A percentile compares a stretch with the other conserved stretches of the same genome.
Evolutionary conservation across 805 yeast genomes (phyloP).

Genomic region (Tetrapisispora phaffii): DNA sequence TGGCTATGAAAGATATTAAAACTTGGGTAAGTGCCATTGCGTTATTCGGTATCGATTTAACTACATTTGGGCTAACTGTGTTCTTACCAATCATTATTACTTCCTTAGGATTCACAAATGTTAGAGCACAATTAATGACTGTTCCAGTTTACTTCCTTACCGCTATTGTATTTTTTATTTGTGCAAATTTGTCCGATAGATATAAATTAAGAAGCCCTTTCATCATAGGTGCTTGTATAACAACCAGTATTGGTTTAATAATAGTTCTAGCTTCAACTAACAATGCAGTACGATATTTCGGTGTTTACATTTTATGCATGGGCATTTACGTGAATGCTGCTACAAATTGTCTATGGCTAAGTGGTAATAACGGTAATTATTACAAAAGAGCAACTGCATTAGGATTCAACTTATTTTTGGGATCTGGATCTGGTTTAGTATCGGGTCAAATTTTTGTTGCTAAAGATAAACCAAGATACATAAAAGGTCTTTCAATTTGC

Average conservation of each 20-base stretch:
- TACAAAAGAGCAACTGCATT: conserved; percentile 34
- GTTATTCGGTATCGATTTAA: conserved; percentile 32
- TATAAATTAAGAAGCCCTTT: conserved; percentile 37
- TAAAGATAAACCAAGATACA: conserved; percentile 33
- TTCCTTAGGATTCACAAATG: conserved; percentile 44
- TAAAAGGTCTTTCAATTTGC: conserved; percentile 34
- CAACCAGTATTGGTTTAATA: conserved; percentile 29
- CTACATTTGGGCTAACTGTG: conserved; percentile 37
- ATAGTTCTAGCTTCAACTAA: conserved; percentile 27
- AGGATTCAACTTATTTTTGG: conserved; percentile 31
- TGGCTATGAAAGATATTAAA: conserved; percentile 25
- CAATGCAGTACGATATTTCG: conserved; percentile 32
- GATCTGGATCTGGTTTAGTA: conserved; percentile 31
- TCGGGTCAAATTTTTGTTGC: conserved; percentile 32
- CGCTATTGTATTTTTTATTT: conserved; percentile 51
- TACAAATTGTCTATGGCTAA: conserved; percentile 32
- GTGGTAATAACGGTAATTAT: conserved; percentile 33
- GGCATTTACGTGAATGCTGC: conserved; percentile 35
- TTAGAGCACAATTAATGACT: conserved; percentile 67
- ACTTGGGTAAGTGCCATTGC: conserved; percentile 28
- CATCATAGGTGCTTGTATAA: conserved; percentile 27
- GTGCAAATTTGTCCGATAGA: conserved; percentile 57
- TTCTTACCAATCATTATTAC: conserved; percentile 30
- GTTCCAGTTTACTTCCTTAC: conserved; percentile 81
- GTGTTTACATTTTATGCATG: conserved; percentile 32